Conservation (phyloP, 768 basidiomycete genomes). For the Mycena floridula region DNA sequence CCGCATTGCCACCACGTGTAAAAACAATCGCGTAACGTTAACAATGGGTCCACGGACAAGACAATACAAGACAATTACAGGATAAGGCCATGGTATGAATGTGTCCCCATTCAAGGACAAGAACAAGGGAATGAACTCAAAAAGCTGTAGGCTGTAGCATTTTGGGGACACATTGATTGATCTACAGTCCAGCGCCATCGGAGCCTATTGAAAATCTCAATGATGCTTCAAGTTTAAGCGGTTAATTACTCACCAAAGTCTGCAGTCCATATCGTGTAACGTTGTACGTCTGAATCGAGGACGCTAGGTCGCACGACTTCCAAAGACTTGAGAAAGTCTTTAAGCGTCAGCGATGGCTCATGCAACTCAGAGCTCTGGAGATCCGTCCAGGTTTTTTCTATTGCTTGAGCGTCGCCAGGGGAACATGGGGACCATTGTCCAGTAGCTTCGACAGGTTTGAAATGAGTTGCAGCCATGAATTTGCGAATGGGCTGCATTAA, state of each 20-base stretch:
- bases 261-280: slow-evolving; percentile 80
- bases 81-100: too few relatives aligned
- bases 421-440: slow-evolving; percentile 92
- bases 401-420: slow-evolving; percentile 79
- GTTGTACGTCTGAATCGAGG: slow-evolving; percentile 77
- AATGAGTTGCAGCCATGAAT: slow-evolving; percentile 92
- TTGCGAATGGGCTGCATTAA: slow-evolving; percentile 99
- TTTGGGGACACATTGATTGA: too few relatives aligned
- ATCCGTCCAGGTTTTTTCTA: slow-evolving; percentile 87
- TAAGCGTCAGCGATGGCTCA: slow-evolving; percentile 74
- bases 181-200: too few relatives aligned
- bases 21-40: too few relatives aligned
- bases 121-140: too few relatives aligned
- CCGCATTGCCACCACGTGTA: too few relatives aligned
- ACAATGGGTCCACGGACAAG: too few relatives aligned
- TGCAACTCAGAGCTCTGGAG: slow-evolving; percentile 81
- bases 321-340: slow-evolving; percentile 80
- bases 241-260: slow-evolving; percentile 79
- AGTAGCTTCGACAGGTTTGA: slow-evolving; percentile 51
- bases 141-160: too few relatives aligned
- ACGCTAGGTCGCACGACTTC: slow-evolving; percentile 83
- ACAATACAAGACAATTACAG: too few relatives aligned
- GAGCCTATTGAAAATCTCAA: too few relatives aligned
- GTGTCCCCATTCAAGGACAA: too few relatives aligned
- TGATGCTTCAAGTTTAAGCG: too few relatives aligned